phyloP scores from a whole-genome alignment of 1,284 basidiomycete species.

The Tilletia indica region DNA sequence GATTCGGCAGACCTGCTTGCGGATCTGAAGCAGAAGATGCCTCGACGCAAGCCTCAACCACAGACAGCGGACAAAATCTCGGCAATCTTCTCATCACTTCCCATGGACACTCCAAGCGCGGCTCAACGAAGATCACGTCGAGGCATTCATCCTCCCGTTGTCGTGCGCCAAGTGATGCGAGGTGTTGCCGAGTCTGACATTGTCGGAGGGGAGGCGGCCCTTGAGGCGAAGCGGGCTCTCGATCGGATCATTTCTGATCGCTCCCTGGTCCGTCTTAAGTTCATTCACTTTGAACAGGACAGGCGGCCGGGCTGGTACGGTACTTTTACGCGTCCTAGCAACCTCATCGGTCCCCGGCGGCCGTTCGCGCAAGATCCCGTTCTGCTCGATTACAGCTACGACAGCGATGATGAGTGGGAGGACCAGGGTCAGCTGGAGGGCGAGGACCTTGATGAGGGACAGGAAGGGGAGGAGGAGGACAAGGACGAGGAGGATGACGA shows the following conservation, averaged over 20 bases:
- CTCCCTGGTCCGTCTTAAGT: conserved; percentile 45
- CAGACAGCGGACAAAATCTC: neutral
- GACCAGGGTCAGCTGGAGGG: conserved; percentile 49
- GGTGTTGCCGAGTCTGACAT: conserved; percentile 51
- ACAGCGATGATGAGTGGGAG: conserved; percentile 54
- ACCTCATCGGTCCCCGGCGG: conserved; percentile 44
- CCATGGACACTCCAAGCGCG: neutral
- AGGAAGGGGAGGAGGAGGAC: conserved; percentile 39
- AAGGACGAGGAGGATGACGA: conserved; percentile 41
- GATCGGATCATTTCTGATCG: conserved; percentile 40
- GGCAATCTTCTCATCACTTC: neutral
- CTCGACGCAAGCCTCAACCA: neutral
- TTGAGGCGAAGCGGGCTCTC: conserved; percentile 40
- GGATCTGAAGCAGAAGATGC: conserved; percentile 29
- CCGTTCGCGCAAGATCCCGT: conserved; percentile 52
- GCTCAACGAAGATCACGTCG: conserved; percentile 19
- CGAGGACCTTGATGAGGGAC: conserved; percentile 45
- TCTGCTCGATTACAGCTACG: conserved; percentile 51
- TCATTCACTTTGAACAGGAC: conserved; percentile 49
- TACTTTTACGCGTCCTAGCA: conserved; percentile 50
- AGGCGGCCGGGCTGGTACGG: conserved; percentile 49
- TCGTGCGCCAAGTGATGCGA: conserved; percentile 51
- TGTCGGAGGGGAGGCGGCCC: conserved; percentile 45
- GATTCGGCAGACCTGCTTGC: conserved; percentile 30
- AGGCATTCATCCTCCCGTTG: conserved; percentile 41